Conservation (phyloP, 2,329 filamentous ascomycete species). For the Pseudogymnoascus sp. region DNA sequence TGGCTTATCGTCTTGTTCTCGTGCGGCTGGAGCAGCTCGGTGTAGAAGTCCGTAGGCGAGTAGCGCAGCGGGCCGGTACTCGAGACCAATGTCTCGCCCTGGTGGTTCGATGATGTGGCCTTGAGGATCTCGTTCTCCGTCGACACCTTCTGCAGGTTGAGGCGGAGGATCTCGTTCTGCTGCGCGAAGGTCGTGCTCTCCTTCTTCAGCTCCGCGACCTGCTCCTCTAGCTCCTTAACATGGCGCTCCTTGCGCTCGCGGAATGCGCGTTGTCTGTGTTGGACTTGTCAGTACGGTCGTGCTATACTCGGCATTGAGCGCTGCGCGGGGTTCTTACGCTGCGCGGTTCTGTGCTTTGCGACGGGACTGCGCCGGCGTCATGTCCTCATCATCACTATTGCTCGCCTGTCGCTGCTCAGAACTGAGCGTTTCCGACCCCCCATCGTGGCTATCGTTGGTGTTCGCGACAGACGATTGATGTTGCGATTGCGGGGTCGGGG, state of each 20-base stretch:
- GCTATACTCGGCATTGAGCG: background rate
- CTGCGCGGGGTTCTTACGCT: conserved; percentile 46
- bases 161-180: conserved; percentile 81
- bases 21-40: conserved; percentile 52
- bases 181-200: conserved; percentile 62
- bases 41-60: conserved; percentile 64
- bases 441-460: conserved; percentile 1
- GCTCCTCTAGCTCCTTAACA: conserved; percentile 84
- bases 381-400: conserved; percentile 37
- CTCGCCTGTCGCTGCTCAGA: conserved; percentile 26
- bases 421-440: conserved; percentile 4
- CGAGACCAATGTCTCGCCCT: conserved; percentile 35
- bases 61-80: conserved; percentile 60
- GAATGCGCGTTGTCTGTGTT: conserved; percentile 77
- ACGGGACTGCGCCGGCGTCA: conserved; percentile 47
- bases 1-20: conserved; percentile 56
- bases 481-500: conserved; percentile 21
- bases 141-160: conserved; percentile 71
- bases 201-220: conserved; percentile 69
- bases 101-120: conserved; percentile 54
- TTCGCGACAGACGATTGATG: conserved; percentile 19
- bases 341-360: conserved; percentile 65
- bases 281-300: conserved; percentile 4
- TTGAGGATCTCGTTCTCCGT: conserved; percentile 92
- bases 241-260: conserved; percentile 92